These are phyloP conservation scores for Salix koriyanagi DNA, from an alignment of 345 rosid species.

Conservation along the genomic window DNA sequence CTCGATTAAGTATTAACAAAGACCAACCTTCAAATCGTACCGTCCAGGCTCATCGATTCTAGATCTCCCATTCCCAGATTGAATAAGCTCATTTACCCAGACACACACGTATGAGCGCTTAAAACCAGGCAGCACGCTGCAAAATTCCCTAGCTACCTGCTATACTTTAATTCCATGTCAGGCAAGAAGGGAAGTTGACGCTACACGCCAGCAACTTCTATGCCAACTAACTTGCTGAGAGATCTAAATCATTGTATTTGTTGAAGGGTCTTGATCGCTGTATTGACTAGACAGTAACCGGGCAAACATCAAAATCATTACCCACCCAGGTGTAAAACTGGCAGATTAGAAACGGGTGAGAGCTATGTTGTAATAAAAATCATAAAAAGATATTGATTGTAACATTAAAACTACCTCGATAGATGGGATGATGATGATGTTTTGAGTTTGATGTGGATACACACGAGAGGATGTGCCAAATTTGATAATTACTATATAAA, in stretches of 20 bases:
- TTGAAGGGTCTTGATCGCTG: background rate
- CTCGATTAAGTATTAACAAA: background rate
- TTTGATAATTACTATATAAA: too few relatives aligned
- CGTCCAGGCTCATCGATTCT: background rate
- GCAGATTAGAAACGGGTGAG: background rate
- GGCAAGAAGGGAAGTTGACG: background rate
- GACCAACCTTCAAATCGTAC: background rate
- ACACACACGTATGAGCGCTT: background rate
- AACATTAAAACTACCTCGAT: too few relatives aligned
- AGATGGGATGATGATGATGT: too few relatives aligned
- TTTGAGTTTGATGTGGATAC: too few relatives aligned
- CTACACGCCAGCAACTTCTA: background rate
- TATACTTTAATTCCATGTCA: background rate
- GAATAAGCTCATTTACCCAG: background rate
- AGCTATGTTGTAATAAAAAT: too few relatives aligned
- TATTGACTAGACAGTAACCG: background rate
- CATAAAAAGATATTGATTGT: too few relatives aligned
- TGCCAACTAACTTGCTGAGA: background rate
- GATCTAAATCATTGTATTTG: background rate
- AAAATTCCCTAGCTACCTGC: background rate
- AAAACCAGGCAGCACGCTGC: background rate
- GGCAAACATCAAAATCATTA: background rate
- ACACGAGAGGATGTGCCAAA: background rate
- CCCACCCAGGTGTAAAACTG: background rate
- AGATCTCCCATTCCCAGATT: background rate